phyloP scores from a whole-genome alignment of 768 basidiomycete genomes.

The Hygrophoropsis aurantiaca region DNA sequence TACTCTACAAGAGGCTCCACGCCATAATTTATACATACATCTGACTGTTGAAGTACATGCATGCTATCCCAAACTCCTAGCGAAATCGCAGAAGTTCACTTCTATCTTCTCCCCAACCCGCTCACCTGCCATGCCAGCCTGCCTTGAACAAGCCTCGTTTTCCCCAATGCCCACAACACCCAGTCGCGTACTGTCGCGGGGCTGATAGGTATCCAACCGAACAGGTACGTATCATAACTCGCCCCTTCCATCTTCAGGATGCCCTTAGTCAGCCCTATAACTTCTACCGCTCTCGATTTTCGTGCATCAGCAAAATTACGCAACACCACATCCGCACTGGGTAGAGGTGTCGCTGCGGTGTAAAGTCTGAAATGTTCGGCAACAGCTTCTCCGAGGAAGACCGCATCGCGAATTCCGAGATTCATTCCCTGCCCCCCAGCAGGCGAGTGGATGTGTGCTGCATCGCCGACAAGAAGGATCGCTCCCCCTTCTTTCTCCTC shows the following conservation, averaged over 20 bases:
- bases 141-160: slow-evolving; percentile 14
- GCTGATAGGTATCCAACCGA: slow-evolving; percentile 2
- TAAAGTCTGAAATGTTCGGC: slow-evolving; percentile 24
- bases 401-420: slow-evolving; percentile 51
- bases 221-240: slow-evolving; percentile 4
- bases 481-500: slow-evolving; percentile 12
- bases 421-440: slow-evolving; percentile 55
- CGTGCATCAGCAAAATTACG: slow-evolving; percentile 32
- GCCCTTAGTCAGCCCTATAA: slow-evolving; percentile 38
- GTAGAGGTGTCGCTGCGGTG: slow-evolving; percentile 3
- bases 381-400: slow-evolving; percentile 38
- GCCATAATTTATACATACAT: too few relatives aligned
- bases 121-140: slow-evolving; percentile 24
- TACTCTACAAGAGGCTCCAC: too few relatives aligned
- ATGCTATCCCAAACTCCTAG: too few relatives aligned
- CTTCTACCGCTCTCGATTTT: slow-evolving; percentile 33
- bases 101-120: slow-evolving; percentile 24
- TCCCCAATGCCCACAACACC: slow-evolving; percentile 17
- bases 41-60: too few relatives aligned
- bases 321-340: slow-evolving; percentile 18
- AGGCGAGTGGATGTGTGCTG: slow-evolving; percentile 54
- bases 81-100: too few relatives aligned
- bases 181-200: slow-evolving; percentile 1
- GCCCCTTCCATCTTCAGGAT: slow-evolving; percentile 17
- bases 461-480: slow-evolving; percentile 40